phyloP scores from a whole-genome alignment of 176 grass and related monocot genomes.

The Cymbopogon citratus region DNA sequence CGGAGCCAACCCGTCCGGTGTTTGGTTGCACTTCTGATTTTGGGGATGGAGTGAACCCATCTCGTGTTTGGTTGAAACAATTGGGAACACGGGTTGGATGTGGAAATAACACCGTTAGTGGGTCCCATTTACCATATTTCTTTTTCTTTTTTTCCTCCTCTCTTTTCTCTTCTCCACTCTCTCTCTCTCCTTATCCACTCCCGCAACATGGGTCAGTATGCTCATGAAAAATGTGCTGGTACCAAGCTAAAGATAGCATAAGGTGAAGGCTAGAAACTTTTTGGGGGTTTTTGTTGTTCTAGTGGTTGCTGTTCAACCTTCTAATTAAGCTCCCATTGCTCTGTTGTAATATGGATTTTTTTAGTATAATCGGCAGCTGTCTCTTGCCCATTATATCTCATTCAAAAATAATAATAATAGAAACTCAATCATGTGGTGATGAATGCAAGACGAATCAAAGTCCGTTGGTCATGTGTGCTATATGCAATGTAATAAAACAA shows the following conservation, averaged over 20 bases:
- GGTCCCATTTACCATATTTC: too few relatives aligned
- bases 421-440: background rate
- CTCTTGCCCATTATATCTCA: background rate
- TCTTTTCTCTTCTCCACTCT: too few relatives aligned
- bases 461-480: background rate
- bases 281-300: background rate
- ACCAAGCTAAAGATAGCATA: slow-evolving; percentile 1
- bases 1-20: too few relatives aligned
- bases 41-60: too few relatives aligned
- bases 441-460: background rate
- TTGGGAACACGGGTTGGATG: too few relatives aligned
- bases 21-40: too few relatives aligned
- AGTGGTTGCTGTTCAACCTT: background rate
- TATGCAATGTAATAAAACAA: slow-evolving; percentile 1
- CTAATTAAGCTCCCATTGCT: background rate
- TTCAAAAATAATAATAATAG: background rate
- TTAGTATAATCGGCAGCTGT: background rate
- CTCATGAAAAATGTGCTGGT: background rate
- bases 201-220: background rate
- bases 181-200: too few relatives aligned
- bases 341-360: background rate
- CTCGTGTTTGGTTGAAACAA: too few relatives aligned
- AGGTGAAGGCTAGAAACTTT: background rate
- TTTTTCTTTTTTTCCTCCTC: too few relatives aligned
- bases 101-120: too few relatives aligned